phyloP scores from a whole-genome alignment of 495 filamentous ascomycete species.

The Entonaema liquescens region DNA sequence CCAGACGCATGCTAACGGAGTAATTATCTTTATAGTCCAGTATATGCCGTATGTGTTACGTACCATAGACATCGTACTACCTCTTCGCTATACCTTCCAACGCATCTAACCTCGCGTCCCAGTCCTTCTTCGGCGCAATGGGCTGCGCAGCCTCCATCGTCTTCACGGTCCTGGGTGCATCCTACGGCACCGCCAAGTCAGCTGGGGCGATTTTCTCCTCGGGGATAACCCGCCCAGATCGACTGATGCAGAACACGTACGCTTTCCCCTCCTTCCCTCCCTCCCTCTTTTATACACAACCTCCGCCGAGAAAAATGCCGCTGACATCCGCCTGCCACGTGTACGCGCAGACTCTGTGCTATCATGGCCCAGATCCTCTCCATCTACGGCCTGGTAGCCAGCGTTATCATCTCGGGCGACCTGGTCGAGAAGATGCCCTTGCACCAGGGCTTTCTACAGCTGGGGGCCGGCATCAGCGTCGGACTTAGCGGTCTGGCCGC shows the following conservation, averaged over 20 bases:
- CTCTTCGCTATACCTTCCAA: neutral
- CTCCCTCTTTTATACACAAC: slow-evolving; percentile 27
- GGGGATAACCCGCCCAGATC: slow-evolving; percentile 67
- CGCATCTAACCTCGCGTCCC: slow-evolving; percentile 10
- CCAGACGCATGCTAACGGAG: slow-evolving; percentile 22
- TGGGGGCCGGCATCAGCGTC: slow-evolving; percentile 57
- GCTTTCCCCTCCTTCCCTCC: slow-evolving; percentile 8
- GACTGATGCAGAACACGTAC: slow-evolving; percentile 79
- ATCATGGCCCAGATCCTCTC: slow-evolving; percentile 86
- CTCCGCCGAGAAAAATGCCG: neutral
- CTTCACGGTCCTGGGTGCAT: slow-evolving; percentile 76
- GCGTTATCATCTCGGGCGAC: slow-evolving; percentile 56
- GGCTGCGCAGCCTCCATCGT: slow-evolving; percentile 72
- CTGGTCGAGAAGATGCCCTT: slow-evolving; percentile 57
- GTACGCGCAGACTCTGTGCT: slow-evolving; percentile 63
- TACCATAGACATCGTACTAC: too few species aligned
- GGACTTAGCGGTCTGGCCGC: slow-evolving; percentile 72
- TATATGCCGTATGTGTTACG: slow-evolving; percentile 54
- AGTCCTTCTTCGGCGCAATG: slow-evolving; percentile 61
- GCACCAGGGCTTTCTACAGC: slow-evolving; percentile 56
- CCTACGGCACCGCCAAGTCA: slow-evolving; percentile 88
- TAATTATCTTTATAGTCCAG: slow-evolving; percentile 45
- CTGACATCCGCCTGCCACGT: slow-evolving; percentile 41
- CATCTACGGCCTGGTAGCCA: slow-evolving; percentile 61
- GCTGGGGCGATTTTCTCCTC: slow-evolving; percentile 82